Base-by-base conservation (phyloP, 2,329 filamentous ascomycete species). In the Trichoderma aggressivum region DNA sequence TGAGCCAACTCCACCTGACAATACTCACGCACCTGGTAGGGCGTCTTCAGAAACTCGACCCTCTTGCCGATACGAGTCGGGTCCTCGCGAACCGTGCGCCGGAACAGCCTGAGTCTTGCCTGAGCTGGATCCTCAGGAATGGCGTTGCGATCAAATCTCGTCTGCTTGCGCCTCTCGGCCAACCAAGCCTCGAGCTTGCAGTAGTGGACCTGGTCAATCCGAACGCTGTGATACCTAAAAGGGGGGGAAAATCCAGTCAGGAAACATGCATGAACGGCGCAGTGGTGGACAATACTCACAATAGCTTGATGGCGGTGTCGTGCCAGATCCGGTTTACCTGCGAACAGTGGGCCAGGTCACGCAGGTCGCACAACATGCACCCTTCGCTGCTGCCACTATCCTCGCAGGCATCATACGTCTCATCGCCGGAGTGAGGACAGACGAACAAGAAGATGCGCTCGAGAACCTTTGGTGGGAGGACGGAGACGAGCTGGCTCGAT, bases 121-220 rank as follows among this genome's bases (percentile, higher is more conserved):
- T 90, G 88, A 6, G 94, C 90, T 4, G 92, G 89, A 80, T 98
- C 94, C 76, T 94, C 90, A 10, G 93, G 91, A 72, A 94, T 90
- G 73, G 90, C 92, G 80, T 94, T 94, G 78, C 91, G 87, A 79
- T 93, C 87, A 79, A 93, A 91, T 77, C 90, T 89, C 72, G 88
- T 88, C 73, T 90, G 90, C 79, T 92, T 94, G 73, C 94, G 91
- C 80, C 88, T 90, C 76, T 95, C 93, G 67, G 92, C 89, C 43
- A 97, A 88, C 75, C 92, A 85, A 72, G 92, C 91, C 81, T 98
- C 95, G 76, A 92, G 91, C 74, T 92, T 90, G 84, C 95, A 98
- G 83, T 97, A 98, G 82, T 98, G 95, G 36, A 98, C 94, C 21
- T 92, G 89, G 79, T 98, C 95, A 79, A 98, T 96, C 72, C 94